Evolutionary conservation across 805 yeast genomes (phyloP).

Genomic region (Ogataea nakhonphanomensis): DNA sequence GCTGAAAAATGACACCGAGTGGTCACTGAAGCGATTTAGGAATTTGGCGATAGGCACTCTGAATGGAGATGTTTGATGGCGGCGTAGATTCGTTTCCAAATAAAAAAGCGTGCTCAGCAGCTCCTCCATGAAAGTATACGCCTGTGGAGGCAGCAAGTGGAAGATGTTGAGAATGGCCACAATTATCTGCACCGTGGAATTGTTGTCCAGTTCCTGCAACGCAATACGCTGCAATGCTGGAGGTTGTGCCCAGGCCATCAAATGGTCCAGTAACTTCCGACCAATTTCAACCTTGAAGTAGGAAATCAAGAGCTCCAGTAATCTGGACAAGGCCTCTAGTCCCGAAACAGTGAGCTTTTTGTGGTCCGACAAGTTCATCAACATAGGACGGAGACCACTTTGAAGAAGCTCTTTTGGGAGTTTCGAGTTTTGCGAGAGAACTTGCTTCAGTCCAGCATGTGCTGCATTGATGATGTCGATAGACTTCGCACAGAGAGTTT

Average conservation of each 20-base stretch:
- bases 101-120: constrained; percentile 70
- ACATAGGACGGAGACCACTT: constrained; percentile 90
- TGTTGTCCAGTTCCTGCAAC: constrained; percentile 73
- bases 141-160: constrained; percentile 88
- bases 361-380: constrained; percentile 92
- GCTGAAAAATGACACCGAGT: constrained; percentile 67
- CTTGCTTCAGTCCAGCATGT: constrained; percentile 78
- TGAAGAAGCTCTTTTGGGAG: constrained; percentile 94
- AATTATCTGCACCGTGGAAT: constrained; percentile 80
- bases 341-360: constrained; percentile 86
- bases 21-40: constrained; percentile 74
- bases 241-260: constrained; percentile 94
- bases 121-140: constrained; percentile 87
- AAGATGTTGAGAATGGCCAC: constrained; percentile 88
- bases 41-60: constrained; percentile 87
- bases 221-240: constrained; percentile 71
- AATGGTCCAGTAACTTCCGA: constrained; percentile 83
- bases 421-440: constrained; percentile 79
- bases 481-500: constrained; percentile 82
- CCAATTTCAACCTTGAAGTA: constrained; percentile 98
- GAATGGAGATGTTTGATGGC: constrained; percentile 86
- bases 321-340: constrained; percentile 82
- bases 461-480: constrained; percentile 91
- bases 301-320: constrained; percentile 81
- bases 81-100: constrained; percentile 77